Conservation (phyloP, 257 asterid genomes). For the Mentha longifolia region DNA sequence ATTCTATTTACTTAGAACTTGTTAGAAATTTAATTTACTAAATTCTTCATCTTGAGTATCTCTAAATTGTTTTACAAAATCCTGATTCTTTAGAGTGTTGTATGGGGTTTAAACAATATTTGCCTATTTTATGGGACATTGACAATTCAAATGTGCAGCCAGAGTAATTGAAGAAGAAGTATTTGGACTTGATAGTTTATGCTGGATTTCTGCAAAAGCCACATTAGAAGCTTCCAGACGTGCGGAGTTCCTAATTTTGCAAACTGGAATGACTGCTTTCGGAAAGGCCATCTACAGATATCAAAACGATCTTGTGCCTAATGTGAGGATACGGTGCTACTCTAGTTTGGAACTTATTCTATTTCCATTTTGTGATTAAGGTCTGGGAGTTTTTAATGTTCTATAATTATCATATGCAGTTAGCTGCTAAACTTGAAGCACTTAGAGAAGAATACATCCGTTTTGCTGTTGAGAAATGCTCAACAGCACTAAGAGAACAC, state of each 20-base stretch:
- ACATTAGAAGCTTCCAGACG: constrained; percentile 85
- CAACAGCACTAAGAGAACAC: constrained; percentile 62
- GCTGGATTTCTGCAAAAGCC: constrained; percentile 95
- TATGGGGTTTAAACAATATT: constrained; percentile 2
- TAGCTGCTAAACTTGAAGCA: constrained; percentile 90
- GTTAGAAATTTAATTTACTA: background rate
- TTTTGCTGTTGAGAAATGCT: constrained; percentile 83
- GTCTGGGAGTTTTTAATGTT: background rate
- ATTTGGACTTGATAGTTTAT: constrained; percentile 87
- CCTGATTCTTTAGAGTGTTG: constrained; percentile 14
- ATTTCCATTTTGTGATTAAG: constrained; percentile 23
- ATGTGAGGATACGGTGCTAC: constrained; percentile 53
- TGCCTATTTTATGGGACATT: constrained; percentile 30
- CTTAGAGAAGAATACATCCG: constrained; percentile 93
- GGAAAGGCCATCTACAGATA: constrained; percentile 89
- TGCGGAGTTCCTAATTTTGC: constrained; percentile 81
- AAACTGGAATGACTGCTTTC: constrained; percentile 96
- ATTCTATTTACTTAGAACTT: constrained; percentile 6
- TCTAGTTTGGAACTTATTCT: constrained; percentile 19
- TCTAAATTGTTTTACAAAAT: background rate
- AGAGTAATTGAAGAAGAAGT: constrained; percentile 97
- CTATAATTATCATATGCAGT: constrained; percentile 52
- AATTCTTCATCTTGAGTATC: background rate
- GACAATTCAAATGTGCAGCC: constrained; percentile 58
- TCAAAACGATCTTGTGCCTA: constrained; percentile 86